Evolutionary conservation across 2,329 filamentous ascomycete species (phyloP).

Genomic region (Fusarium protoensiforme): DNA sequence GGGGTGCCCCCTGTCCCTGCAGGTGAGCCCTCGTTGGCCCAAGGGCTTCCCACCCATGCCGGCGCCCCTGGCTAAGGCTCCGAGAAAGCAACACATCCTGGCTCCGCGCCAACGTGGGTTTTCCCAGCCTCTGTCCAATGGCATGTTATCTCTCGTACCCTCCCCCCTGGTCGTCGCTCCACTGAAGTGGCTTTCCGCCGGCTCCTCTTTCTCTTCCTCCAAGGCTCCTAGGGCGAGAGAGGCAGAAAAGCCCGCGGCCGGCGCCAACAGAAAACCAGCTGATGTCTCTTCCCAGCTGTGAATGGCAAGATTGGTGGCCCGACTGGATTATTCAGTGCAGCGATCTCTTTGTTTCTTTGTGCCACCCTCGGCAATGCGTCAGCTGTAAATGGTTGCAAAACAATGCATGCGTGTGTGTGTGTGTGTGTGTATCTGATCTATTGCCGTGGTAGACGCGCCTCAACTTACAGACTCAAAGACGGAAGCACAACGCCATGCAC

Average conservation of each 20-base stretch:
- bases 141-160: constrained; percentile 1
- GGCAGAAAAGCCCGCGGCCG: constrained; percentile 19
- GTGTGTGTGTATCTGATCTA: background rate
- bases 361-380: background rate
- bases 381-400: background rate
- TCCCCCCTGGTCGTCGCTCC: constrained; percentile 24
- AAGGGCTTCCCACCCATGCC: background rate
- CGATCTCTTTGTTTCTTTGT: background rate
- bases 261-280: constrained; percentile 31
- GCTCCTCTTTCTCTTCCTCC: background rate
- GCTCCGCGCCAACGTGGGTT: constrained; percentile 25
- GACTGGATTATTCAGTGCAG: background rate
- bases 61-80: constrained; percentile 35
- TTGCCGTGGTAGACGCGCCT: background rate
- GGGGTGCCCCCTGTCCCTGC: constrained; percentile 21
- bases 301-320: constrained; percentile 22
- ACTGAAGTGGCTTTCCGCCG: constrained; percentile 26
- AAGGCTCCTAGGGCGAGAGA: background rate
- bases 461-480: background rate
- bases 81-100: constrained; percentile 32
- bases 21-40: constrained; percentile 10
- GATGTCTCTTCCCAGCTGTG: constrained; percentile 16
- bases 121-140: constrained; percentile 17
- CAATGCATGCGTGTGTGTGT: background rate
- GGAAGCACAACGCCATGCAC: background rate